Percentiles rank a stretch among this genome's conserved stretches.
Conservation (phyloP, 2,329 filamentous ascomycete species). For the Neofusicoccum sp. region DNA sequence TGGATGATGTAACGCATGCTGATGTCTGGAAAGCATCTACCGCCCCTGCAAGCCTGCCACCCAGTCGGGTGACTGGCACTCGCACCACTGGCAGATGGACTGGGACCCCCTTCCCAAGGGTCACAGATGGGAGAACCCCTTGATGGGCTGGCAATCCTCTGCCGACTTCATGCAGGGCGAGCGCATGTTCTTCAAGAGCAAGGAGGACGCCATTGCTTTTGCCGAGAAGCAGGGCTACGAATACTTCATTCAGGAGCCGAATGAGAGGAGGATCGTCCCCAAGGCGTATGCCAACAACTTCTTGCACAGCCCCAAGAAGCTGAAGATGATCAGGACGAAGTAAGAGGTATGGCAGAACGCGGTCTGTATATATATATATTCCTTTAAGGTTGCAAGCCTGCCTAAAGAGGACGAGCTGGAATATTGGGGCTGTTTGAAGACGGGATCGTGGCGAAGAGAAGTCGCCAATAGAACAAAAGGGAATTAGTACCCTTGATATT, state of each 20-base stretch:
- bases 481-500: constrained; percentile 37
- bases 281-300: constrained; percentile 99
- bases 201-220: constrained; percentile 92
- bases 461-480: constrained; percentile 41
- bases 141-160: constrained; percentile 98
- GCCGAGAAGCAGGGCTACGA: constrained; percentile 99
- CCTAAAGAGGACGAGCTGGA: background rate
- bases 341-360: constrained; percentile 42
- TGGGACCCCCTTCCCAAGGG: constrained; percentile 94
- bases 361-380: constrained; percentile 13
- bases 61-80: constrained; percentile 86
- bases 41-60: constrained; percentile 90
- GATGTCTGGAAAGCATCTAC: constrained; percentile 68
- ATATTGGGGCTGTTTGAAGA: background rate
- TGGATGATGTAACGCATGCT: constrained; percentile 20
- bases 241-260: constrained; percentile 97
- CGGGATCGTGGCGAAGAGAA: constrained; percentile 41
- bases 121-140: constrained; percentile 94
- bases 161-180: constrained; percentile 95
- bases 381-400: background rate
- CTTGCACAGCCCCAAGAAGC: constrained; percentile 75
- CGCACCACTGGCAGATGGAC: constrained; percentile 92
- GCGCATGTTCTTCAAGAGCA: constrained; percentile 82
- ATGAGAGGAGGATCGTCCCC: constrained; percentile 77
- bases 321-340: constrained; percentile 79